A percentile compares a stretch with the other conserved stretches of the same genome.
Evolutionary conservation across 2,329 filamentous ascomycete genomes (phyloP).

Genomic region (Kalaharituber pfeilii): DNA sequence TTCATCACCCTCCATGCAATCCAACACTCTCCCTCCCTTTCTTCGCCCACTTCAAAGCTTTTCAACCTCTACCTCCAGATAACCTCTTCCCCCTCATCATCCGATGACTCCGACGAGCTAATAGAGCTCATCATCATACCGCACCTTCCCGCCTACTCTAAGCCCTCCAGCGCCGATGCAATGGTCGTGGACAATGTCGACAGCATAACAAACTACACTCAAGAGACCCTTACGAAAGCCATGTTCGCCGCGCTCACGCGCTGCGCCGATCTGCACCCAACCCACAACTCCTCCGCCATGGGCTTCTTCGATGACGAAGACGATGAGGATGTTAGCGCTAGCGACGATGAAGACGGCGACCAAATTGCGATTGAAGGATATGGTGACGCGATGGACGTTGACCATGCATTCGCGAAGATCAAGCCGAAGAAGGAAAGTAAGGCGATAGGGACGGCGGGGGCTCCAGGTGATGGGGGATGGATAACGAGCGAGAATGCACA

Average conservation of each 20-base stretch:
- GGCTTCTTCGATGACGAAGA: not conserved
- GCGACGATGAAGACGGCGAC: conserved; percentile 8
- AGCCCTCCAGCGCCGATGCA: not conserved
- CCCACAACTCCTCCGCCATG: not conserved
- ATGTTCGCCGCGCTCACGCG: conserved; percentile 15
- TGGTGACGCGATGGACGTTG: not conserved
- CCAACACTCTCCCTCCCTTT: not conserved
- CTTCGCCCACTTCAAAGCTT: not conserved
- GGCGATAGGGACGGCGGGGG: conserved; percentile 13
- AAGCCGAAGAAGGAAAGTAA: conserved; percentile 5
- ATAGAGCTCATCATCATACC: not conserved
- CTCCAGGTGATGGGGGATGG: conserved; percentile 16
- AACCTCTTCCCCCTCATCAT: not conserved
- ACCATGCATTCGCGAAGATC: not conserved
- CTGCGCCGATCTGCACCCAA: conserved; percentile 15
- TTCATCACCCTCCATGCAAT: not conserved
- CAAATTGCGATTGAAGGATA: conserved; percentile 13
- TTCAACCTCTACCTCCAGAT: not conserved
- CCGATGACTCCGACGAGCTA: not conserved
- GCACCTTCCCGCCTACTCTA: not conserved
- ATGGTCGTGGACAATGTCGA: not conserved
- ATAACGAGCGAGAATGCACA: conserved; percentile 18
- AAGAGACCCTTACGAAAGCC: conserved; percentile 2
- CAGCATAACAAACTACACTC: not conserved
- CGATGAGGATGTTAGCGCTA: conserved; percentile 7